Conservation (phyloP, 768 basidiomycete species). For the Heimioporus sp. region DNA sequence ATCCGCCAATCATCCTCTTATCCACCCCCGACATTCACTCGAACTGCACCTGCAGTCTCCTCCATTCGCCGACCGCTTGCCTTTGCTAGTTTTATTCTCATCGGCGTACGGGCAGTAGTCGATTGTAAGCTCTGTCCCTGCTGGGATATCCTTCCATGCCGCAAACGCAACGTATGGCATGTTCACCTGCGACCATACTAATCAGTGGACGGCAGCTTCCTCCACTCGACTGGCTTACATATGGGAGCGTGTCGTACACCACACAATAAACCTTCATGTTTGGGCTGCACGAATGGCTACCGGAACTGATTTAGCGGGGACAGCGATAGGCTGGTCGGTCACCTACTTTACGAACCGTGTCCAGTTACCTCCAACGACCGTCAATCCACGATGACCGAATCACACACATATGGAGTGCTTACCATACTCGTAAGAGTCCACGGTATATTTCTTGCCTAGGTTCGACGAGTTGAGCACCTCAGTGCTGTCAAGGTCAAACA, state of each 20-base stretch:
- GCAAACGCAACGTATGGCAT: constrained; percentile 64
- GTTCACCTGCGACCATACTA: constrained; percentile 40
- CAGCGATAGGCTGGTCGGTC: background rate
- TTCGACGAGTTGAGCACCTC: constrained; percentile 39
- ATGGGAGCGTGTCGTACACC: constrained; percentile 59
- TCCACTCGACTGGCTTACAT: constrained; percentile 33
- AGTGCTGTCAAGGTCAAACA: constrained; percentile 65
- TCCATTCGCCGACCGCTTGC: constrained; percentile 26
- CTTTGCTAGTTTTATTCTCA: constrained; percentile 23
- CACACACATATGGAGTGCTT: constrained; percentile 13
- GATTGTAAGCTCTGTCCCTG: constrained; percentile 56
- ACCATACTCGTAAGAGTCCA: constrained; percentile 56
- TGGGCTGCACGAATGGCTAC: constrained; percentile 69
- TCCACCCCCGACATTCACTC: constrained; percentile 38
- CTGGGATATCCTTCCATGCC: constrained; percentile 45
- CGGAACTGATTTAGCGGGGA: constrained; percentile 3
- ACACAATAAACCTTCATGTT: constrained; percentile 57
- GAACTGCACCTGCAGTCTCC: constrained; percentile 39
- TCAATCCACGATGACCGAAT: constrained; percentile 1
- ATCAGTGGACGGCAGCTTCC: background rate
- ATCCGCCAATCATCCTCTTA: constrained; percentile 11
- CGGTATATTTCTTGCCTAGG: constrained; percentile 42
- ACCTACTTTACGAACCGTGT: constrained; percentile 71
- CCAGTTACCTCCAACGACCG: constrained; percentile 58
- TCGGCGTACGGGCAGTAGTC: constrained; percentile 56